Evolutionary conservation across 2,329 filamentous ascomycete species (phyloP).

Genomic region (Bipolaris victoriae): DNA sequence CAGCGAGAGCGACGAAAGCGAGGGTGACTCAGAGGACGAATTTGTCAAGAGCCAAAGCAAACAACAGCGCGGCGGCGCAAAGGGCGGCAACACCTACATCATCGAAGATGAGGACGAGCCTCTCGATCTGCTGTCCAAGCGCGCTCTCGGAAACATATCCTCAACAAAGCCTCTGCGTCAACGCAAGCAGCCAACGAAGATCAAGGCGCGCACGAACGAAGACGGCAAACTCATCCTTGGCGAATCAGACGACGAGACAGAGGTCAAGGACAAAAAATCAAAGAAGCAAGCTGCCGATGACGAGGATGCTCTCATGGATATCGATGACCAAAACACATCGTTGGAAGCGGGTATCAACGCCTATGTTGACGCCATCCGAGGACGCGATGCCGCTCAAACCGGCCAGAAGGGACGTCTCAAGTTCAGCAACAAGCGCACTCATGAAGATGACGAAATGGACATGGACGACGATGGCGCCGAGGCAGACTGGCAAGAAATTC

Average conservation of each 20-base stretch:
- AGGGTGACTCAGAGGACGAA: conserved; percentile 50
- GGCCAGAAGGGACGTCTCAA: conserved; percentile 67
- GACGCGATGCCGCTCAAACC: conserved; percentile 63
- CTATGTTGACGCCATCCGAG: conserved; percentile 66
- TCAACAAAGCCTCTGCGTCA: conserved; percentile 79
- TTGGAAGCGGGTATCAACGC: conserved; percentile 63
- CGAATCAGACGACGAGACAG: conserved; percentile 51
- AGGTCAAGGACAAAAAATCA: conserved; percentile 39
- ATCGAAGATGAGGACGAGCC: conserved; percentile 94
- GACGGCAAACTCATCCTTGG: conserved; percentile 84
- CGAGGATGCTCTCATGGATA: conserved; percentile 65
- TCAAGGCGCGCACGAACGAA: conserved; percentile 61
- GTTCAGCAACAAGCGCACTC: conserved; percentile 59
- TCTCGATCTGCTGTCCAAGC: conserved; percentile 87
- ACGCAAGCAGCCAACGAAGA: conserved; percentile 57
- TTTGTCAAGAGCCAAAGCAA: conserved; percentile 43
- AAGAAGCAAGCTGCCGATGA: conserved; percentile 45
- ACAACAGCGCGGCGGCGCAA: conserved; percentile 47
- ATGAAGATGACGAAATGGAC: conserved; percentile 55
- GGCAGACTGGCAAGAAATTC: conserved; percentile 40
- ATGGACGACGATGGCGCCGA: conserved; percentile 52
- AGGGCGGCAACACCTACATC: conserved; percentile 74
- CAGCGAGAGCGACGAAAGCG: conserved; percentile 61
- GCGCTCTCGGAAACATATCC: conserved; percentile 89
- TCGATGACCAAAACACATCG: conserved; percentile 54